Conservation (phyloP, 306 rosid species). For the Elaeagnus macrophylla region DNA sequence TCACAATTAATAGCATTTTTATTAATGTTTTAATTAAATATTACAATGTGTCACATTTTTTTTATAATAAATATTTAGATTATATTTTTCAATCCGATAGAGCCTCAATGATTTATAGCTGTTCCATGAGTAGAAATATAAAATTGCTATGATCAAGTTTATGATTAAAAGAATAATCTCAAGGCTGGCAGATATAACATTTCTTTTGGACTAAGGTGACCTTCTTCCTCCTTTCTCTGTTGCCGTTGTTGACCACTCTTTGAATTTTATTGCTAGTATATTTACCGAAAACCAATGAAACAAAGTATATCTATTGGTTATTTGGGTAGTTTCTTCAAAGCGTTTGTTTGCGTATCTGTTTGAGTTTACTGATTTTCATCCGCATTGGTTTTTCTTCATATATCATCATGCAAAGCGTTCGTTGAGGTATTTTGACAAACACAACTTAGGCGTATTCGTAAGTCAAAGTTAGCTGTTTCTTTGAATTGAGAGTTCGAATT, state of each 20-base stretch:
- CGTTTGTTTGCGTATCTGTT: not conserved
- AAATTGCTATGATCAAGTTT: no score
- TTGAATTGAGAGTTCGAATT: constrained; percentile 1
- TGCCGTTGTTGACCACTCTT: constrained; percentile 35
- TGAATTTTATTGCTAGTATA: not conserved
- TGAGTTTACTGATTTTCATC: not conserved
- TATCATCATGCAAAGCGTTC: not conserved
- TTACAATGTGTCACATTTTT: no score
- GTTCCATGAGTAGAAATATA: no score
- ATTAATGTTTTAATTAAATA: no score
- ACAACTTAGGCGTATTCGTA: constrained; percentile 6
- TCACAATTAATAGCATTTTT: no score
- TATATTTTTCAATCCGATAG: no score
- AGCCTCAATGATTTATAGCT: no score
- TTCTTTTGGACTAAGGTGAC: not conserved
- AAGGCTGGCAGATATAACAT: not conserved
- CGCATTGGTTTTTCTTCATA: constrained; percentile 3
- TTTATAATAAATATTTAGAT: no score
- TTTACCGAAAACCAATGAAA: not conserved
- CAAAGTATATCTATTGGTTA: not conserved
- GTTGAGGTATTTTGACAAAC: constrained; percentile 9
- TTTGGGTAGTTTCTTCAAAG: not conserved
- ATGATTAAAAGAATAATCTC: no score
- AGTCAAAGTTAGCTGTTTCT: constrained; percentile 13
- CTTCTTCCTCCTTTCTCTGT: constrained; percentile 7